A percentile compares a stretch with the other conserved stretches of the same genome.
Conservation (phyloP, 2,329 filamentous ascomycete genomes). For the Cytospora paraplurivora region DNA sequence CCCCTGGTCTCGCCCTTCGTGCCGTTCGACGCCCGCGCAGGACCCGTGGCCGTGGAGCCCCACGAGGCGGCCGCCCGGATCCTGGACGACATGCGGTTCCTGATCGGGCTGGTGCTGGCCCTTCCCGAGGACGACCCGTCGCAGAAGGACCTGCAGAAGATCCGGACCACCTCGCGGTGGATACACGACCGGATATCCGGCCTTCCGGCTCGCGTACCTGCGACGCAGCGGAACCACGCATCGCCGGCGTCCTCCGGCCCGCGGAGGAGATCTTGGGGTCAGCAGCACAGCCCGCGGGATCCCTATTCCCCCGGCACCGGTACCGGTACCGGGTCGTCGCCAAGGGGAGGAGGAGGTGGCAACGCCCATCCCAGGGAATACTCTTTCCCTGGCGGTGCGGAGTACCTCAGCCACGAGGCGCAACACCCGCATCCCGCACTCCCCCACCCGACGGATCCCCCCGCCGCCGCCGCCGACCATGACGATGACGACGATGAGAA, state of each 20-base stretch:
- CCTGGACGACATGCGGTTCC: slow-evolving; percentile 53
- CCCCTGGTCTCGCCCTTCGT: slow-evolving; percentile 48
- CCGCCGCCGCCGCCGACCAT: not conserved
- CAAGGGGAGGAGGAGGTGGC: not conserved
- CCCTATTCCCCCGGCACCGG: not conserved
- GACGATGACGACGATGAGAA: not conserved
- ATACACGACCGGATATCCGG: slow-evolving; percentile 43
- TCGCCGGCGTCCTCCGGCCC: slow-evolving; percentile 1
- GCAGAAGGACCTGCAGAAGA: slow-evolving; percentile 41
- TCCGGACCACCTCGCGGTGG: slow-evolving; percentile 44
- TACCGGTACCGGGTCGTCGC: too few species aligned
- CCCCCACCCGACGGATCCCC: not conserved
- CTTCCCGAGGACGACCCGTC: slow-evolving; percentile 40
- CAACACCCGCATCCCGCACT: slow-evolving; percentile 2
- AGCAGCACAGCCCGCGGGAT: slow-evolving; percentile 5
- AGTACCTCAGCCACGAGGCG: not conserved
- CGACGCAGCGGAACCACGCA: not conserved
- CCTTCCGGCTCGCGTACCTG: slow-evolving; percentile 32
- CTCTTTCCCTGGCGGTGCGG: not conserved
- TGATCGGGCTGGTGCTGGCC: slow-evolving; percentile 47
- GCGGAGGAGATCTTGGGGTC: slow-evolving; percentile 5
- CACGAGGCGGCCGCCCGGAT: slow-evolving; percentile 50
- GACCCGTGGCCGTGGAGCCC: slow-evolving; percentile 46
- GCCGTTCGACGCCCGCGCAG: slow-evolving; percentile 46
- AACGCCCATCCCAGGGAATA: not conserved